Percentiles rank a stretch among this genome's conserved stretches.
Conservation (phyloP, 441 rosid species). For the Erodium texanum region DNA sequence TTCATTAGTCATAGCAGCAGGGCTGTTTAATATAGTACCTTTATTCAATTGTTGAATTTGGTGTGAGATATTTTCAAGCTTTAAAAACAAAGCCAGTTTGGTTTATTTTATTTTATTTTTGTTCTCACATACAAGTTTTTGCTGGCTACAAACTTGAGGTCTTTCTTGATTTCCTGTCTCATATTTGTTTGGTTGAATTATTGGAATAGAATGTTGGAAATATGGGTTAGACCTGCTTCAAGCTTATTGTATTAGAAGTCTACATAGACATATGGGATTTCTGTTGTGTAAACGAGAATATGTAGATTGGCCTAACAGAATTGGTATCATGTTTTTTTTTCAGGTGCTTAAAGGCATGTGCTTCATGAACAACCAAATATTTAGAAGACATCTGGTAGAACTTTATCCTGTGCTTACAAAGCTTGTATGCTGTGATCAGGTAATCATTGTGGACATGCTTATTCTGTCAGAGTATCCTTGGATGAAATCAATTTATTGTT, state of each 20-base stretch:
- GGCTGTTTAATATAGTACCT: background rate
- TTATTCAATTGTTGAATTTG: background rate
- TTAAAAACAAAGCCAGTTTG: background rate
- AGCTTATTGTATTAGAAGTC: constrained; percentile 4
- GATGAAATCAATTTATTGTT: background rate
- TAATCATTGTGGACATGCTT: constrained; percentile 21
- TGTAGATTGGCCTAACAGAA: background rate
- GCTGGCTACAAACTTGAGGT: background rate
- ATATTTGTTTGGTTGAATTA: constrained; percentile 1
- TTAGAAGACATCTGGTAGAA: constrained; percentile 78
- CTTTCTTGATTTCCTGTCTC: background rate
- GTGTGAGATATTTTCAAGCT: constrained; percentile 2
- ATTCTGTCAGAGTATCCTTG: background rate
- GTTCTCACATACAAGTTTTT: background rate
- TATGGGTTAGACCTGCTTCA: background rate
- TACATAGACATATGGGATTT: background rate
- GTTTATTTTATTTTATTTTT: constrained; percentile 2
- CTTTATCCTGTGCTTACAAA: constrained; percentile 89
- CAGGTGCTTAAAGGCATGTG: constrained; percentile 98
- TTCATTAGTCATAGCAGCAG: background rate
- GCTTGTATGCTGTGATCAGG: constrained; percentile 98
- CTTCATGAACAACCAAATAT: constrained; percentile 75
- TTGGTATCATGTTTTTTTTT: constrained; percentile 14
- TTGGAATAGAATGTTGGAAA: background rate
- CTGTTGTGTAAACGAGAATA: background rate